Percentiles rank a stretch among this genome's conserved stretches.
Conservation (phyloP, 1,284 basidiomycete species). For the Athelia psychrophila region DNA sequence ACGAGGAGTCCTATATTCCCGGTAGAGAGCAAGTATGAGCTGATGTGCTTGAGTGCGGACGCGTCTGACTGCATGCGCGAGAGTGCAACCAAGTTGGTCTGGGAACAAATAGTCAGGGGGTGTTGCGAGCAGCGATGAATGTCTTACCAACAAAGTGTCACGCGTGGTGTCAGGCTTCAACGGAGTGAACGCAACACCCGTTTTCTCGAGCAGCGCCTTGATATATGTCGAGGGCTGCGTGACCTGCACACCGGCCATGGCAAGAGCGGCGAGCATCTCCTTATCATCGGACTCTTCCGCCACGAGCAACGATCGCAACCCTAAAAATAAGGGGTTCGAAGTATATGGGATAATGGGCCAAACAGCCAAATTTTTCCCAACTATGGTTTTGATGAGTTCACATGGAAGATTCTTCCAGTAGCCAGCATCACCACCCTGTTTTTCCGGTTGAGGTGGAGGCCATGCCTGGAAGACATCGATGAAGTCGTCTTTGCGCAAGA, state of each 20-base stretch:
- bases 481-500: slow-evolving; percentile 15
- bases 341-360: slow-evolving; percentile 27
- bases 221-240: slow-evolving; percentile 29
- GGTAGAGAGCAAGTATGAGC: slow-evolving; percentile 30
- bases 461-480: slow-evolving; percentile 31
- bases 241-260: slow-evolving; percentile 25
- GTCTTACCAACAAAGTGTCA: slow-evolving; percentile 19
- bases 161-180: slow-evolving; percentile 14
- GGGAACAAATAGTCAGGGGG: too few relatives aligned
- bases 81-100: too few relatives aligned
- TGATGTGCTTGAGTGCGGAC: neutral
- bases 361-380: slow-evolving; percentile 16
- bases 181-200: slow-evolving; percentile 5
- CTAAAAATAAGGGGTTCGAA: slow-evolving; percentile 10
- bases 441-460: slow-evolving; percentile 27
- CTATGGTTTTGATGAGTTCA: slow-evolving; percentile 19
- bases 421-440: slow-evolving; percentile 30
- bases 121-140: neutral
- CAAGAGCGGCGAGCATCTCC: slow-evolving; percentile 19
- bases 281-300: slow-evolving; percentile 16
- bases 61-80: neutral
- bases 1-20: slow-evolving; percentile 25
- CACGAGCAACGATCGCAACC: slow-evolving; percentile 19
- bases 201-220: slow-evolving; percentile 18
- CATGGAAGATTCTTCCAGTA: slow-evolving; percentile 32